Evolutionary conservation across 2,329 filamentous ascomycete genomes (phyloP).

Genomic region (Xylariaceae sp.): DNA sequence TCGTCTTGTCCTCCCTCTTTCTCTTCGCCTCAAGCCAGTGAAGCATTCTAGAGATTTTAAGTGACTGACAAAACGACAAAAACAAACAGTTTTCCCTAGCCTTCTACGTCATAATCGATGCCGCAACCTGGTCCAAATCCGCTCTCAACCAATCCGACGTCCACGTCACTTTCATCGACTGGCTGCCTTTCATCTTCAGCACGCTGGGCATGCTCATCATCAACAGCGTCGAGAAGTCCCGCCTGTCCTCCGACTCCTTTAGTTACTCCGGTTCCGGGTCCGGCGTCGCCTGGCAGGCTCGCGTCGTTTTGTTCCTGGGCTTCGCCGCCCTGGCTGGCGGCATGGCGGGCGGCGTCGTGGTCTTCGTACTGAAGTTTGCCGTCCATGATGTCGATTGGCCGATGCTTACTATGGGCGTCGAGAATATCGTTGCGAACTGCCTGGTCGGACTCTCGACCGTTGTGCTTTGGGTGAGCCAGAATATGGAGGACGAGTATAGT

Average conservation of each 20-base stretch:
- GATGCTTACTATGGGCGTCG: constrained; percentile 60
- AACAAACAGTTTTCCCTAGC: constrained; percentile 61
- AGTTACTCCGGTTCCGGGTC: constrained; percentile 58
- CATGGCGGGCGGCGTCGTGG: constrained; percentile 66
- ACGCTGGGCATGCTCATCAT: constrained; percentile 67
- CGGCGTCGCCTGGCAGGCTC: constrained; percentile 65
- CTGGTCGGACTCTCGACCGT: constrained; percentile 61
- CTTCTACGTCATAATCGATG: constrained; percentile 66
- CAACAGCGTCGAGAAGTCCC: constrained; percentile 65
- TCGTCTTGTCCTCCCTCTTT: constrained; percentile 31
- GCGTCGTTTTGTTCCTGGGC: constrained; percentile 63
- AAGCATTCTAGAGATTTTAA: neutral
- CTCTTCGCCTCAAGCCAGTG: too few relatives aligned
- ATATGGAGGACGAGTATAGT: constrained; percentile 69
- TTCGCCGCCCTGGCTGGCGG: constrained; percentile 63
- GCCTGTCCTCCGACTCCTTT: constrained; percentile 60
- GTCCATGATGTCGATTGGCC: constrained; percentile 56
- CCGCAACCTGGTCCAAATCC: constrained; percentile 63
- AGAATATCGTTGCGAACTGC: constrained; percentile 63
- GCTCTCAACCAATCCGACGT: constrained; percentile 55
- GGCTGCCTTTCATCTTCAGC: constrained; percentile 65
- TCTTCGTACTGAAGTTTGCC: constrained; percentile 63
- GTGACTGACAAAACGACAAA: too few relatives aligned
- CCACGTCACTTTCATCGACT: constrained; percentile 66
- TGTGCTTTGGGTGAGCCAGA: constrained; percentile 65